A percentile compares a stretch with the other conserved stretches of the same genome.
Evolutionary conservation across 495 filamentous ascomycete species (phyloP).

Genomic region (Aspergillus steynii): DNA sequence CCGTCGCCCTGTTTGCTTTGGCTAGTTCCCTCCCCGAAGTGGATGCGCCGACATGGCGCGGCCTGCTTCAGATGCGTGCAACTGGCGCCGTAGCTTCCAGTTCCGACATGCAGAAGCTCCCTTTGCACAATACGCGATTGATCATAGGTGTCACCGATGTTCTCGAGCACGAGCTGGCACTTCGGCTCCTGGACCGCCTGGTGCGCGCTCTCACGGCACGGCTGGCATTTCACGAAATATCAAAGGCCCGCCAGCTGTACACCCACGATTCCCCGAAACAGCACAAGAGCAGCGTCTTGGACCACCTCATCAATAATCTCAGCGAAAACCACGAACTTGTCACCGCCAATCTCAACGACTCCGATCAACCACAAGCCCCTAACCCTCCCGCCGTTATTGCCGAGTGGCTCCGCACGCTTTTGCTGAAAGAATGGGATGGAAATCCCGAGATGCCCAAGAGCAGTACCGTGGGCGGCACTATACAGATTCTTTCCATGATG

Average conservation of each 20-base stretch:
- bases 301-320: conserved; percentile 42
- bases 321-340: conserved; percentile 31
- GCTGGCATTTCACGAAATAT: conserved; percentile 52
- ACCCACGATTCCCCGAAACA: conserved; percentile 33
- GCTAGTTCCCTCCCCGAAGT: conserved; percentile 51
- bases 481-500: conserved; percentile 74
- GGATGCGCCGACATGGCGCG: conserved; percentile 48
- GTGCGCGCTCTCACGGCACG: conserved; percentile 55
- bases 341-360: conserved; percentile 34
- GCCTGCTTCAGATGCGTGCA: conserved; percentile 52
- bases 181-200: conserved; percentile 56
- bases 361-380: conserved; percentile 31
- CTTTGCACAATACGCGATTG: conserved; percentile 26
- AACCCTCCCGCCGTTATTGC: conserved; percentile 57
- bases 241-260: conserved; percentile 43
- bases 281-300: conserved; percentile 34
- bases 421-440: conserved; percentile 78
- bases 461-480: conserved; percentile 67
- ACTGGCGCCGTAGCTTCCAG: conserved; percentile 52
- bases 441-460: conserved; percentile 65
- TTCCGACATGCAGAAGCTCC: conserved; percentile 39
- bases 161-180: conserved; percentile 62
- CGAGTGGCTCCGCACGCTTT: conserved; percentile 75
- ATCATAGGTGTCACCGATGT: conserved; percentile 47
- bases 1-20: conserved; percentile 57